These are phyloP conservation scores for Cordyceps farinosa DNA, from an alignment of 2,329 filamentous ascomycete genomes.

Conservation along the genomic window DNA sequence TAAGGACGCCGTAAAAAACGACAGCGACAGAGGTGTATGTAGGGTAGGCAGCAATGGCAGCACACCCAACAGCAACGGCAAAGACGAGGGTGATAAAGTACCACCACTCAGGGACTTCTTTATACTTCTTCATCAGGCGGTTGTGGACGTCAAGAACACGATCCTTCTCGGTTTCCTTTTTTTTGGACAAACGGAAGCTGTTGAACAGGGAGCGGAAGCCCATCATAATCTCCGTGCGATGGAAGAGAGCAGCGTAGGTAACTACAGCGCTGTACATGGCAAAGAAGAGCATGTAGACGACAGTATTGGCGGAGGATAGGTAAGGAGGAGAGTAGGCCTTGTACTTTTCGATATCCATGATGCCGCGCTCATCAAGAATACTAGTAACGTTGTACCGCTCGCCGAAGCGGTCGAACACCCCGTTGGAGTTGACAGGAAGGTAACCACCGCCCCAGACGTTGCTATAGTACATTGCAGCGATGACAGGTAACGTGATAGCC, in stretches of 20 bases:
- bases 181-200: constrained; percentile 24
- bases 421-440: constrained; percentile 43
- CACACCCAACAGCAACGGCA: constrained; percentile 35
- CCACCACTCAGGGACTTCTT: constrained; percentile 42
- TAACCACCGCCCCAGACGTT: constrained; percentile 43
- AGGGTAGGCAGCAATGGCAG: constrained; percentile 38
- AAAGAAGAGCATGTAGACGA: constrained; percentile 32
- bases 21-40: constrained; percentile 40
- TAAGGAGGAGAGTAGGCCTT: constrained; percentile 42
- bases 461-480: constrained; percentile 40
- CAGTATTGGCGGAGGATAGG: constrained; percentile 24
- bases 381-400: constrained; percentile 33
- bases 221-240: constrained; percentile 29
- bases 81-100: constrained; percentile 33
- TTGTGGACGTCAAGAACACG: constrained; percentile 30
- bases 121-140: constrained; percentile 30
- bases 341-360: constrained; percentile 36
- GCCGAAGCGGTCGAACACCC: constrained; percentile 41
- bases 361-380: constrained; percentile 36
- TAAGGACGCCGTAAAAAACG: constrained; percentile 38
- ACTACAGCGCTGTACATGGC: constrained; percentile 27
- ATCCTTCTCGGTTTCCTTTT: constrained; percentile 18
- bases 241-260: constrained; percentile 29
- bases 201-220: constrained; percentile 27
- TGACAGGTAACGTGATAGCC: constrained; percentile 35